Evolutionary conservation across 208 protist genomes (phyloP), one percentile per base, ranked within the genome.

Genomic region (Leishmania gerbilli): DNA sequence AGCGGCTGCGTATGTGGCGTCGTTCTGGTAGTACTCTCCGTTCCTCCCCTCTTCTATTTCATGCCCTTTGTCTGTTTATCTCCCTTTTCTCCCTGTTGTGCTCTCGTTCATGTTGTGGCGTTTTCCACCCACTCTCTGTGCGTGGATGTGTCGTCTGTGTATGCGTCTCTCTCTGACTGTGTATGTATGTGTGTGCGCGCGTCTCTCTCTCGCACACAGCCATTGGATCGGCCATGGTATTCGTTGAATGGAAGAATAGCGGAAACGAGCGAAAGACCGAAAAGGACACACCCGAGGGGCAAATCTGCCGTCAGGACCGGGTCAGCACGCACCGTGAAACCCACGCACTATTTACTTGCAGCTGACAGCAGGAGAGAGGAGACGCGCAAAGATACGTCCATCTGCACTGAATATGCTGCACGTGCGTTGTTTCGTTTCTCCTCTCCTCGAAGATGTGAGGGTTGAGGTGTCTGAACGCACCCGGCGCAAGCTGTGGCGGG

Each of bases 21-120:
- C 53, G 31, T 11, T 27, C 21, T 64, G 24, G 67, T 47, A 40
- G 37, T 47, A 24, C 31, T 42, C 49, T 34, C 31, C n/a, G 45
- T 62, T 62, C 53, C 40, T 24, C 19, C 55, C 17, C 24, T 56
- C 47, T 37, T 76, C 34, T 55, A 42, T 62, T 45, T 76, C 31
- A 58, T 76, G n/a, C 24, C 47, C 21, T 15, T 17, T 76, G 72
- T 76, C 47, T 76, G 72, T 60, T 62, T 76, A 21, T 34, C 27
- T 58, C n/a, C 42, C 51, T 34, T 45, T 76, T 62, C 3, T 45
- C 42, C 27, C 5, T 9, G 37, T 58, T 19, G 40, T 74, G 40
- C 13, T 74, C 24, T 55, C 45, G 27, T 31, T 37, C 69, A 37
- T 55, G 7, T 55, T 31, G 37, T 55, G 45, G 8, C 8, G 42